Percentiles rank a stretch among this genome's conserved stretches.
phyloP scores from a whole-genome alignment of 331 rosid genomes.

The Spiraea crenata region DNA sequence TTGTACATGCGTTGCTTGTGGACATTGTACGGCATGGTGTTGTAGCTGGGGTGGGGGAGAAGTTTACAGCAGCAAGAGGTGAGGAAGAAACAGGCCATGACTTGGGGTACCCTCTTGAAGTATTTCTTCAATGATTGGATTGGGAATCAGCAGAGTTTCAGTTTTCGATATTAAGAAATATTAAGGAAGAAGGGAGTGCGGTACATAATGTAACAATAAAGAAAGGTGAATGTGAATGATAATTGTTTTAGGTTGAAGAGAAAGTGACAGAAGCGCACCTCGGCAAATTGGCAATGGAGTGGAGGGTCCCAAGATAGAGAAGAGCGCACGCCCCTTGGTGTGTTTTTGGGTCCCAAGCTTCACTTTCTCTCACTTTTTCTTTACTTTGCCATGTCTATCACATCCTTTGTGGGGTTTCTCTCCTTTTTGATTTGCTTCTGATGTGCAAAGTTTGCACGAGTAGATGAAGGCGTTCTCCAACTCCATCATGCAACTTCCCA shows the following conservation, averaged over 20 bases:
- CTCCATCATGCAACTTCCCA: constrained; percentile 30
- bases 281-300: constrained; percentile 39
- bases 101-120: background rate
- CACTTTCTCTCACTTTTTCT: constrained; percentile 42
- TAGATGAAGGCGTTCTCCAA: constrained; percentile 31
- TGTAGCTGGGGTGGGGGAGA: constrained; percentile 10
- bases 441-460: constrained; percentile 46
- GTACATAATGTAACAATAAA: constrained; percentile 38
- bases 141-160: constrained; percentile 25
- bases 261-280: constrained; percentile 50
- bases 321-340: constrained; percentile 43
- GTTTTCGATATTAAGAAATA: constrained; percentile 2
- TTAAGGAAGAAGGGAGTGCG: constrained; percentile 22
- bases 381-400: constrained; percentile 50
- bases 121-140: constrained; percentile 31
- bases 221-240: constrained; percentile 51
- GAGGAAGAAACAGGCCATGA: constrained; percentile 1
- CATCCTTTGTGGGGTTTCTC: constrained; percentile 46
- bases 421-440: constrained; percentile 19
- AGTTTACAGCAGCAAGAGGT: background rate
- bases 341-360: constrained; percentile 54
- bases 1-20: constrained; percentile 13
- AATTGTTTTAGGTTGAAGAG: constrained; percentile 54
- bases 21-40: background rate
- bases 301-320: constrained; percentile 24